Conservation (phyloP, 805 yeast species). For the Barnettozyma wickerhamii region DNA sequence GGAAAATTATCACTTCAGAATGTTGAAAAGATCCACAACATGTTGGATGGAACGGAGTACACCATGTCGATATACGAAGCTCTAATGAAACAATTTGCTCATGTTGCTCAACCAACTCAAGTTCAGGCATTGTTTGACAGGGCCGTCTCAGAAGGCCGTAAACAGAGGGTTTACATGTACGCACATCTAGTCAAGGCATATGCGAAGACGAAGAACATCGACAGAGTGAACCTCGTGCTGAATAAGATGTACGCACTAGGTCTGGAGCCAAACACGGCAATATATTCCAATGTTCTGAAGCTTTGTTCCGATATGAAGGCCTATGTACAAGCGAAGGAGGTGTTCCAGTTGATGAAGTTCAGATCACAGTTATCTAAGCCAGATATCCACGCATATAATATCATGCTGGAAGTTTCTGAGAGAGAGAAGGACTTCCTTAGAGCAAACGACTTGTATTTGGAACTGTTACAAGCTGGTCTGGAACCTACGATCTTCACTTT, state of each 20-base stretch:
- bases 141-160: slow-evolving; percentile 20
- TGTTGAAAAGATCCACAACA: slow-evolving; percentile 27
- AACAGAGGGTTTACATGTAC: slow-evolving; percentile 34
- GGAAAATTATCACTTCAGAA: slow-evolving; percentile 23
- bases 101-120: slow-evolving; percentile 21
- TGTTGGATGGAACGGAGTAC: slow-evolving; percentile 29
- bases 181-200: slow-evolving; percentile 39
- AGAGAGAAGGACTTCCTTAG: slow-evolving; percentile 61
- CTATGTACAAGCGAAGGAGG: slow-evolving; percentile 57
- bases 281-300: slow-evolving; percentile 57
- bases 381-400: slow-evolving; percentile 59
- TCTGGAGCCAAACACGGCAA: slow-evolving; percentile 37
- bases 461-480: slow-evolving; percentile 43
- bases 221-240: slow-evolving; percentile 18
- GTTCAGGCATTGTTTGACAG: slow-evolving; percentile 32
- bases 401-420: slow-evolving; percentile 64
- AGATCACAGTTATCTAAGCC: slow-evolving; percentile 64
- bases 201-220: slow-evolving; percentile 29
- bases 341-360: slow-evolving; percentile 86
- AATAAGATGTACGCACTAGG: slow-evolving; percentile 24
- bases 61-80: slow-evolving; percentile 31
- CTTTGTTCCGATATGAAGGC: slow-evolving; percentile 51
- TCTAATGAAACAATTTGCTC: slow-evolving; percentile 33
- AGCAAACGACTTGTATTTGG: slow-evolving; percentile 72
- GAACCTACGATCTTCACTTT: slow-evolving; percentile 41